Evolutionary conservation across 495 filamentous ascomycete species (phyloP).

Genomic region (Daldinia bambusicola): DNA sequence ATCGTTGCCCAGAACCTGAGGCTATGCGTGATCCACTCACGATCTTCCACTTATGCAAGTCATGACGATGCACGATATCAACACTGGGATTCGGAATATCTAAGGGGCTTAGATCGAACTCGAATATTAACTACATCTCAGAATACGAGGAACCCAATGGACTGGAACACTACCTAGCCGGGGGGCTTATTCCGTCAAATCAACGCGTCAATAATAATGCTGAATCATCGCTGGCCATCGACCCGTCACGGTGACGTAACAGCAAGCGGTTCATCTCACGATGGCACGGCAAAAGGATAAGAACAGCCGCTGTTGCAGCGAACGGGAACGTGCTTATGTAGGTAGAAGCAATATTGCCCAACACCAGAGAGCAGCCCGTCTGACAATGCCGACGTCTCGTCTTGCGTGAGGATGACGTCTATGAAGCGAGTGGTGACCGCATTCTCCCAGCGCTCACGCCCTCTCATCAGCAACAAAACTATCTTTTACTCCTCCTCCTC

Average conservation of each 20-base stretch:
- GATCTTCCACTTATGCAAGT: background rate
- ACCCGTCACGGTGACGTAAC: constrained; percentile 28
- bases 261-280: constrained; percentile 8
- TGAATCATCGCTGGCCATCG: constrained; percentile 25
- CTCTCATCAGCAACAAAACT: constrained; percentile 2
- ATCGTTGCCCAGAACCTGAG: background rate
- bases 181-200: constrained; percentile 12
- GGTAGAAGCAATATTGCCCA: too few species aligned
- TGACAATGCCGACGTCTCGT: background rate
- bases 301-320: constrained; percentile 1
- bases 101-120: background rate
- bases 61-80: background rate
- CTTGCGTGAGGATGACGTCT: constrained; percentile 31
- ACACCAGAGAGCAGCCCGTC: background rate
- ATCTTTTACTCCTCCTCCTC: background rate
- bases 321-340: too few species aligned
- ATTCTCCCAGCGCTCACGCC: constrained; percentile 10
- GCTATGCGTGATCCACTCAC: background rate
- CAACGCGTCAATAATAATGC: constrained; percentile 21
- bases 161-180: background rate
- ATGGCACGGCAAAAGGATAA: constrained; percentile 19
- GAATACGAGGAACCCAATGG: too few species aligned
- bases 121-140: background rate
- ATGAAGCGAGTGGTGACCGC: constrained; percentile 32
- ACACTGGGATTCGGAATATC: background rate